phyloP scores from a whole-genome alignment of 2,329 filamentous ascomycete genomes.

The Hypoxylon sp. region DNA sequence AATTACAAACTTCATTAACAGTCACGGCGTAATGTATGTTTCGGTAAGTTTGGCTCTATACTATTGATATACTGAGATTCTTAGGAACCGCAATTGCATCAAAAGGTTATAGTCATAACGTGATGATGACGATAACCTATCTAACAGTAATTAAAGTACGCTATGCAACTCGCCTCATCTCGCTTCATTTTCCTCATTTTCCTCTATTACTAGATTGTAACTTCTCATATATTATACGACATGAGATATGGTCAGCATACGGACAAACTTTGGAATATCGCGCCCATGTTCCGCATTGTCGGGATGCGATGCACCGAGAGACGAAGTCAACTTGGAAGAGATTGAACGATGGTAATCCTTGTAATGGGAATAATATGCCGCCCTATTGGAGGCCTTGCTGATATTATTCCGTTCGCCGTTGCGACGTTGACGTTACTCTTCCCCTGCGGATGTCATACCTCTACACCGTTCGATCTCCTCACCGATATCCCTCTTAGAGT shows the following conservation, averaged over 20 bases:
- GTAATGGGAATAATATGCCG: slow-evolving; percentile 21
- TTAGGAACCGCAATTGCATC: too few species aligned
- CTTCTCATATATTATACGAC: neutral
- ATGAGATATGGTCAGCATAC: neutral
- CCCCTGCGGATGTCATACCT: slow-evolving; percentile 15
- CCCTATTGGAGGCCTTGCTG: slow-evolving; percentile 25
- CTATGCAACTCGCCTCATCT: neutral
- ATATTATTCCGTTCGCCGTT: slow-evolving; percentile 38
- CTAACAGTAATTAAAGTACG: neutral
- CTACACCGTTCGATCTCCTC: slow-evolving; percentile 28
- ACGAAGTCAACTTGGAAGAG: slow-evolving; percentile 3
- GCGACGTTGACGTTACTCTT: slow-evolving; percentile 28
- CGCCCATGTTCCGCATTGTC: slow-evolving; percentile 27
- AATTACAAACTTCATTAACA: too few species aligned
- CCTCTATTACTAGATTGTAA: neutral
- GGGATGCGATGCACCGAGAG: slow-evolving; percentile 40
- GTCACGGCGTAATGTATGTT: too few species aligned
- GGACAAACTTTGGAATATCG: slow-evolving; percentile 2
- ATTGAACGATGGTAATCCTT: slow-evolving; percentile 31
- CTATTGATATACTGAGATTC: too few species aligned
- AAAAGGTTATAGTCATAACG: too few species aligned
- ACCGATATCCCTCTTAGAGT: slow-evolving; percentile 24
- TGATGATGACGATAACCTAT: too few species aligned
- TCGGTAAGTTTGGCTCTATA: too few species aligned
- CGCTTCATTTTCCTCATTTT: too few species aligned